Evolutionary conservation across 768 basidiomycete genomes (phyloP), one percentile per base, ranked within the genome.

Genomic region (Lyophyllum shimeji): DNA sequence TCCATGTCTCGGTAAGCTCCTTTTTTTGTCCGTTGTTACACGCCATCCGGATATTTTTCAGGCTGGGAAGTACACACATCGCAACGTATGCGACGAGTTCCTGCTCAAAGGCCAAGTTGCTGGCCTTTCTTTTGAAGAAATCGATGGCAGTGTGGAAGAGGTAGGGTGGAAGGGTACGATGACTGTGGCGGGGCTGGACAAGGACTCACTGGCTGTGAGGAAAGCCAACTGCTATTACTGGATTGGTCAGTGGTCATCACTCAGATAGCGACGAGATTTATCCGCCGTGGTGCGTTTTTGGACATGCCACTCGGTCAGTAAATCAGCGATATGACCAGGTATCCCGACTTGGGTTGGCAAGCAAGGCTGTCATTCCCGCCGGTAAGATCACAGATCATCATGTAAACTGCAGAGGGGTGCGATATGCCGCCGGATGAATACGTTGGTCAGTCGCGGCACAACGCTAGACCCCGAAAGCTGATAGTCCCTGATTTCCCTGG

Each of bases 161-260:
- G 58, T 46, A 25, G 68, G 61, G 40, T 86, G 85, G 86, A 61
- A 69, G 40, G 86, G 84, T 17, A 69, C 56, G 8, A 68, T 80
- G 63, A 50, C 60, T 27, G 80, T 87, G 17, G 67, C 71, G 31
- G 78, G 76, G 4, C 67, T 86, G 12, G 78, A 82, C 61, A 61
- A 54, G 21, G 73, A 76, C 33, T 79, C 76, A 37, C 69, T 88
- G 44, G 69, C 70, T 2, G 59, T 76, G 27, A 74, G 86, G 44
- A 87, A 87, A 65, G 75, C 71, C 12, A 81, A 79, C 63, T 88
- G 84, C 64, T 75, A 81, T 24, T 83, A 79, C 72, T 87, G 87
- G 87, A 66, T 81, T n/a, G 84, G 82, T 21, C 70, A 72, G 33
- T 84, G 83, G 82, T 61, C 63, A 25, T 20, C 27, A 1, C 20